phyloP scores from a whole-genome alignment of 106 monocot species.

The Acorus calamus region DNA sequence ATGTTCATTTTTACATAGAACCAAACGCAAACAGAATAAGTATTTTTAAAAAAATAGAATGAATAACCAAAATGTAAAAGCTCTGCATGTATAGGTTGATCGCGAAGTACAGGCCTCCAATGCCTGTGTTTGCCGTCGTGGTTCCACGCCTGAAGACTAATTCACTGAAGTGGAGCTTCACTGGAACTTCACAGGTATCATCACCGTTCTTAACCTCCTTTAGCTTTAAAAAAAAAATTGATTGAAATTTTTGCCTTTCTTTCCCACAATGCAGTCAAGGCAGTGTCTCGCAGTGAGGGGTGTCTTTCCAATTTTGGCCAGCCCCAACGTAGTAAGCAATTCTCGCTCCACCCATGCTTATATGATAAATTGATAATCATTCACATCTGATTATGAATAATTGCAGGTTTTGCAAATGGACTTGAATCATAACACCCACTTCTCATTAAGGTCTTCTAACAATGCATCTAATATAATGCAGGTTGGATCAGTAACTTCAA shows the following conservation, averaged over 20 bases:
- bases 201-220: neutral
- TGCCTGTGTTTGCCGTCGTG: constrained; percentile 59
- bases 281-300: constrained; percentile 59
- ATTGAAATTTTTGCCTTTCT: neutral
- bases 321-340: constrained; percentile 29
- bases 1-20: neutral
- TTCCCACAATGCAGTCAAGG: constrained; percentile 39
- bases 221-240: neutral
- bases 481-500: constrained; percentile 20
- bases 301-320: constrained; percentile 44
- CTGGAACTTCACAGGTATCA: constrained; percentile 40
- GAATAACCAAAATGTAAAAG: neutral
- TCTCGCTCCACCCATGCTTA: neutral
- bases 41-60: no score
- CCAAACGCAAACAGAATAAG: no score
- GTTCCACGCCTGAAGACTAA: constrained; percentile 18
- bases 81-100: constrained; percentile 31
- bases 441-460: neutral
- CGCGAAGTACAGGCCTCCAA: constrained; percentile 62
- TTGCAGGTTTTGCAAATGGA: no score
- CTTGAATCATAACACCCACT: no score
- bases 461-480: constrained; percentile 21
- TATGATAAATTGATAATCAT: neutral
- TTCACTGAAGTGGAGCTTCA: constrained; percentile 12
- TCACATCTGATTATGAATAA: no score